Evolutionary conservation across 1,284 basidiomycete species (phyloP), one percentile per base, ranked within the genome.

Genomic region (Ceratobasidium sp.): DNA sequence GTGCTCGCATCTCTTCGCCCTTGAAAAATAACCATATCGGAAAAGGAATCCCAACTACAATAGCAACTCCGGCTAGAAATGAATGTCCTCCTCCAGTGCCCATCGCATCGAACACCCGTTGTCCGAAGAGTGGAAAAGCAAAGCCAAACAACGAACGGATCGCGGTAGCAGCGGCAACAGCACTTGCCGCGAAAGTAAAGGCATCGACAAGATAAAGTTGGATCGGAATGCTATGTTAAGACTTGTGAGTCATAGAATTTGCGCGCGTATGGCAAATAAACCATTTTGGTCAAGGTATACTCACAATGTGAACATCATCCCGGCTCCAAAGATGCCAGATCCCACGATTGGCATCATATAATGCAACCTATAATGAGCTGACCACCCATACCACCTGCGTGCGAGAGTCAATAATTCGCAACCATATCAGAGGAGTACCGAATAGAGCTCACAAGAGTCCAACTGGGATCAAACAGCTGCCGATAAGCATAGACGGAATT

Each of bases 281-380:
- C n/a, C n/a, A n/a, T n/a, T n/a, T n/a, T n/a, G n/a, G n/a, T n/a
- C n/a, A n/a, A n/a, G n/a, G n/a, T n/a, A n/a, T 17, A n/a, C 57
- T 60, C 25, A 60, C 57, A 87, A 90, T 70, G 43, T 52, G 29
- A 73, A 54, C 40, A 71, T 55, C 69, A 71, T 70, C 42, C 64
- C 58, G 49, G 35, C 54, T 13, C 69, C 69, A 47, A 72, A 73
- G 31, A 73, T 60, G 79, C 76, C 78, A 17, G 86, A 80, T 1
- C 88, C 87, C 58, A 89, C 84, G 72, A 90, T 87, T 20, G 87
- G 87, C 84, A 89, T 85, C 42, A 89, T 87, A 86, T 86, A 89
- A 75, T 89, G 87, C 1, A 84, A 73, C 45, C 78, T 78, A 0
- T 84, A 83, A 70, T 86, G 78, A 3, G 87, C 87, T 1, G 86